Percentiles rank a stretch among this genome's conserved stretches.
Conservation (phyloP, 768 basidiomycete genomes). For the Leccinum subgranulosum region DNA sequence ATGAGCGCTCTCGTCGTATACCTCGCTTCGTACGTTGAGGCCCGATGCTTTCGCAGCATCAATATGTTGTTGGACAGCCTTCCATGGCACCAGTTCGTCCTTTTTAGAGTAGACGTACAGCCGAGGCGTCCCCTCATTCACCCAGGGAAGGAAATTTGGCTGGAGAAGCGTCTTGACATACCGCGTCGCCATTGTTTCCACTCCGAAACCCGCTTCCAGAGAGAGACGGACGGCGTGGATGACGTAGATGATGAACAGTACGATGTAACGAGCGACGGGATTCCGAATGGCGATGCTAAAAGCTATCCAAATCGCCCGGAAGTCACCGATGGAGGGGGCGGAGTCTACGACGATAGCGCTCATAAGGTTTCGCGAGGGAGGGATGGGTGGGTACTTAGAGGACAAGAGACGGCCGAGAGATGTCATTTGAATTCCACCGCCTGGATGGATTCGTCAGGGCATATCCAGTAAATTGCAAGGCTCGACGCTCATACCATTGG, state of each 20-base stretch:
- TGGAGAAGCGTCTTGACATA: slow-evolving; percentile 14
- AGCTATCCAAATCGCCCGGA: slow-evolving; percentile 20
- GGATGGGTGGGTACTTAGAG: slow-evolving; percentile 14
- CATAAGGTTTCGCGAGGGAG: not conserved
- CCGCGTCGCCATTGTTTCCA: slow-evolving; percentile 5
- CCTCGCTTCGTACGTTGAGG: slow-evolving; percentile 24
- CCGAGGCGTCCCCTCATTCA: slow-evolving; percentile 28
- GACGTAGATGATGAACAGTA: slow-evolving; percentile 13
- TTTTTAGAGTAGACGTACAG: slow-evolving; percentile 35
- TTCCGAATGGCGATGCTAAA: slow-evolving; percentile 22
- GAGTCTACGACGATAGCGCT: slow-evolving; percentile 25
- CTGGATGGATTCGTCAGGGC: slow-evolving; percentile 6
- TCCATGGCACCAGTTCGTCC: slow-evolving; percentile 30
- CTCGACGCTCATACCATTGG: slow-evolving; percentile 20
- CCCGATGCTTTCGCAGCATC: slow-evolving; percentile 23
- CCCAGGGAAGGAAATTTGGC: slow-evolving; percentile 33
- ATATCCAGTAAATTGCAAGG: not conserved
- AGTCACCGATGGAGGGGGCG: slow-evolving; percentile 10
- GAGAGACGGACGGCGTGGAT: slow-evolving; percentile 11
- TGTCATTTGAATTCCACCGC: slow-evolving; percentile 22
- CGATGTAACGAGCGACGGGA: slow-evolving; percentile 13
- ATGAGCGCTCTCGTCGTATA: slow-evolving; percentile 34
- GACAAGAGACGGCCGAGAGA: slow-evolving; percentile 17
- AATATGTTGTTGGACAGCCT: slow-evolving; percentile 25
- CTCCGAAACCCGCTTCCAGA: slow-evolving; percentile 14